Evolutionary conservation across 371 early-diverging fungal genomes (phyloP).

Genomic region (Rhizopus delemar): DNA sequence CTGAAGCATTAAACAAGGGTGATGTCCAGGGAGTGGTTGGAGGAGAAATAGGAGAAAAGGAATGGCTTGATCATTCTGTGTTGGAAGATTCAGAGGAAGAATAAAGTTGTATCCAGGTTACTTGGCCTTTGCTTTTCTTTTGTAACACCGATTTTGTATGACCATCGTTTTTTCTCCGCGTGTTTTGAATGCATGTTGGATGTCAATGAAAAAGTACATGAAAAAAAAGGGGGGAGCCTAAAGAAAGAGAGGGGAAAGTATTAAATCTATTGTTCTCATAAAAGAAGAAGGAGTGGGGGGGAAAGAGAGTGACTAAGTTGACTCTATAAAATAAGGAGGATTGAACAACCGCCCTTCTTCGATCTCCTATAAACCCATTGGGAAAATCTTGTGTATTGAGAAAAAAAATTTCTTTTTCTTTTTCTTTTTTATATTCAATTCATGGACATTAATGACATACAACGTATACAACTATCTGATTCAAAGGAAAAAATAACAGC

Average conservation of each 20-base stretch:
- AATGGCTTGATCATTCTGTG: not conserved
- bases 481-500: no score
- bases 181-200: not conserved
- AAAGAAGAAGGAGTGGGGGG: not conserved
- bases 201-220: not conserved
- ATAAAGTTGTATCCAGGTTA: not conserved
- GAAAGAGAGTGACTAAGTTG: not conserved
- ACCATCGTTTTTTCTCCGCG: not conserved
- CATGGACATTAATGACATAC: not conserved
- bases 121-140: not conserved
- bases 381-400: conserved; percentile 3
- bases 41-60: conserved; percentile 2
- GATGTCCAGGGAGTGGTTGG: not conserved
- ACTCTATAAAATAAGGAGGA: not conserved
- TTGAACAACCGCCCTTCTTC: conserved; percentile 4
- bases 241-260: not conserved
- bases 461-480: not conserved
- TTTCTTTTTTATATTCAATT: not conserved
- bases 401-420: conserved; percentile 8
- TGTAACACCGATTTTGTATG: no score
- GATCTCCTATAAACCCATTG: not conserved
- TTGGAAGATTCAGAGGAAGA: not conserved
- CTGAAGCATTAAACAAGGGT: not conserved
- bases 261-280: not conserved
- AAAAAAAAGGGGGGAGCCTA: not conserved